phyloP scores from a whole-genome alignment of 768 basidiomycete genomes.

The Tulasnella sp. region DNA sequence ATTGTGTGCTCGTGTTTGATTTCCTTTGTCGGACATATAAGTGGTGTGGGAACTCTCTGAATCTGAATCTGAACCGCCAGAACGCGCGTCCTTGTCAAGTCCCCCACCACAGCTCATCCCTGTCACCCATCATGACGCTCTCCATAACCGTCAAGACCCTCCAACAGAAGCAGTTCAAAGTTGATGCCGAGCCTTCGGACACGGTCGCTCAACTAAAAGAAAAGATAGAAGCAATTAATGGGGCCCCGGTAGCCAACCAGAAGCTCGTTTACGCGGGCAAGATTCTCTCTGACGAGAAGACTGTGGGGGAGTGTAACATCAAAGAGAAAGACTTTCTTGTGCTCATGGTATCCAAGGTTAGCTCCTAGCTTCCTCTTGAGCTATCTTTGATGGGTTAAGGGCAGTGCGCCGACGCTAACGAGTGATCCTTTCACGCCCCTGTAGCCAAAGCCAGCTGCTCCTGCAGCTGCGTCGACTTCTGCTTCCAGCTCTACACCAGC shows the following conservation, averaged over 20 bases:
- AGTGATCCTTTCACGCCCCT: background rate
- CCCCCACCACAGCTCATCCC: slow-evolving; percentile 10
- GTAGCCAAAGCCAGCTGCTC: slow-evolving; percentile 31
- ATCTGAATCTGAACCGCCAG: slow-evolving; percentile 9
- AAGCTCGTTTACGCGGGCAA: slow-evolving; percentile 97
- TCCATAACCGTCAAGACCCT: slow-evolving; percentile 85
- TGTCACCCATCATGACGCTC: slow-evolving; percentile 15
- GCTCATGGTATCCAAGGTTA: slow-evolving; percentile 96
- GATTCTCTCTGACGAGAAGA: slow-evolving; percentile 83
- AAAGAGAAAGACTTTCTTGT: slow-evolving; percentile 99
- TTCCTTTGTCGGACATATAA: background rate
- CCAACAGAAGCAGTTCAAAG: slow-evolving; percentile 86
- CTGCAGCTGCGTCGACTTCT: slow-evolving; percentile 29
- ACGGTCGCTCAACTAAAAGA: slow-evolving; percentile 75
- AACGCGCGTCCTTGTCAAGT: slow-evolving; percentile 19
- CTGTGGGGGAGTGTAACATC: slow-evolving; percentile 80
- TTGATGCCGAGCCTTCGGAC: slow-evolving; percentile 72
- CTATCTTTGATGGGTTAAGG: slow-evolving; percentile 24
- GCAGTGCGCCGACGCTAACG: background rate
- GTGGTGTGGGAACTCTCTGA: background rate
- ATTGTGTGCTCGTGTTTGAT: slow-evolving; percentile 7
- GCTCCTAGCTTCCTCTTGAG: slow-evolving; percentile 30
- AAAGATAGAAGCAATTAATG: slow-evolving; percentile 75
- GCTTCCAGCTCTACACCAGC: slow-evolving; percentile 42
- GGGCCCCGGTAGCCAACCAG: slow-evolving; percentile 68